phyloP scores from a whole-genome alignment of 352 stramenopile species.

The Blastocystis sp. region DNA sequence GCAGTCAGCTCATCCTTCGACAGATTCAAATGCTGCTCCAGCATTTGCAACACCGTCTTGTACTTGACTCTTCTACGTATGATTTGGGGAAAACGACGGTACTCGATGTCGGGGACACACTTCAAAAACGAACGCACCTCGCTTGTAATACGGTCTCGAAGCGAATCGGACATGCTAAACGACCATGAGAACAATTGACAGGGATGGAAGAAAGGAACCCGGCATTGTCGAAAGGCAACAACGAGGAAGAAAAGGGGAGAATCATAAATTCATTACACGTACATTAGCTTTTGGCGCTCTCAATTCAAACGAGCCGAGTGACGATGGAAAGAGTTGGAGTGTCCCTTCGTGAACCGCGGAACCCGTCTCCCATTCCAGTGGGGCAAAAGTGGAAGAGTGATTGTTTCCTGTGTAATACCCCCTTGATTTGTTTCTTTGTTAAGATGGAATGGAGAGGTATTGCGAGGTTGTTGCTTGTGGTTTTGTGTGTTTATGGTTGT shows the following conservation, averaged over 20 bases:
- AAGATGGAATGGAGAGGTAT: no score
- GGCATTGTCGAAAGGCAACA: neutral
- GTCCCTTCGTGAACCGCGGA: slow-evolving; percentile 26
- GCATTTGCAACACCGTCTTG: slow-evolving; percentile 50
- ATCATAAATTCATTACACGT: slow-evolving; percentile 29
- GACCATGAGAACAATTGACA: slow-evolving; percentile 6
- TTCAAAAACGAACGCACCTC: slow-evolving; percentile 37
- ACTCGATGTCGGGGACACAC: slow-evolving; percentile 10
- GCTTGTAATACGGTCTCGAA: neutral
- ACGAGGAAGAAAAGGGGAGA: neutral
- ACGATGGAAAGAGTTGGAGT: slow-evolving; percentile 22
- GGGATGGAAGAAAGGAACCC: no score
- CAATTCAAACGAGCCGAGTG: slow-evolving; percentile 65
- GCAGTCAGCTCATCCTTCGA: neutral
- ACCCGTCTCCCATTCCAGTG: neutral
- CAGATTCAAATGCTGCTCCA: slow-evolving; percentile 38
- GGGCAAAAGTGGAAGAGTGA: neutral
- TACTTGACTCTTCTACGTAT: slow-evolving; percentile 18
- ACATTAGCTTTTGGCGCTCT: slow-evolving; percentile 5
- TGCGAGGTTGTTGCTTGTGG: no score
- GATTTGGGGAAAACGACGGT: neutral
- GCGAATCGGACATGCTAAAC: slow-evolving; percentile 26
- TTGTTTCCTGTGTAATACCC: neutral
- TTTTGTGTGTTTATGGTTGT: no score
- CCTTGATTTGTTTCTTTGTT: neutral